Evolutionary conservation across 176 grass and related monocot genomes (phyloP), one percentile per base, ranked within the genome.

Genomic region (Juncus inflexus): DNA sequence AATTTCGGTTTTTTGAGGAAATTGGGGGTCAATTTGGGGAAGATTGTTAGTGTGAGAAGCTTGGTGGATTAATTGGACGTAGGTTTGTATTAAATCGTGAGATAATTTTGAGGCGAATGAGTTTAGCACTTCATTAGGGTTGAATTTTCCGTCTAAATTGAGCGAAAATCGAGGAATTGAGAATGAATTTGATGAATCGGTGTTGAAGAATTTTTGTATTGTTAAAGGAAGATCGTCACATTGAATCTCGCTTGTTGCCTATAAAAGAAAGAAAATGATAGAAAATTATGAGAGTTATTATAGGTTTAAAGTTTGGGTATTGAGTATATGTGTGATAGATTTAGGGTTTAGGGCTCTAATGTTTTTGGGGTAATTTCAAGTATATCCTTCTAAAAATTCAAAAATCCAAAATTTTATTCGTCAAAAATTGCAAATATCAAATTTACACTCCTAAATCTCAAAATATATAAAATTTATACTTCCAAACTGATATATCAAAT

Each of bases 151-250:
- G 79, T 97, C 85, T 74, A 97, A 54, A 64, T 86, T 76, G 68
- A 91, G 70, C 50, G 77, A 83, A 72, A 91, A 89, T 73, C 92
- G 81, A 39, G 87, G 92, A 61, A 84, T 69, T 51, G 82, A 79
- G 55, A 89, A 76, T 61, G 61, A 60, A 89, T 83, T 15, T 63
- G 86, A 58, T 52, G 78, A 76, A 81, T 83, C 57, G 55, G 74
- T 72, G 50, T 75, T 81, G 78, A 97, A 97, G 79, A 97, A 97
- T 69, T 66, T 63, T 61, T 79, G 88, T 68, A 91, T 84, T 89
- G 70, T 82, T 49, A 61, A 41, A 68, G 92, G 92, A 86, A 97
- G 87, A 72, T 89, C 84, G 83, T 86, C 67, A 78, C 80, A 79
- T 47, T 85, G 73, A 40, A 83, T 55, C 77, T 97, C 92, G 83